phyloP scores from a whole-genome alignment of 2,329 filamentous ascomycete genomes.

The Plenodomus biglobosus region DNA sequence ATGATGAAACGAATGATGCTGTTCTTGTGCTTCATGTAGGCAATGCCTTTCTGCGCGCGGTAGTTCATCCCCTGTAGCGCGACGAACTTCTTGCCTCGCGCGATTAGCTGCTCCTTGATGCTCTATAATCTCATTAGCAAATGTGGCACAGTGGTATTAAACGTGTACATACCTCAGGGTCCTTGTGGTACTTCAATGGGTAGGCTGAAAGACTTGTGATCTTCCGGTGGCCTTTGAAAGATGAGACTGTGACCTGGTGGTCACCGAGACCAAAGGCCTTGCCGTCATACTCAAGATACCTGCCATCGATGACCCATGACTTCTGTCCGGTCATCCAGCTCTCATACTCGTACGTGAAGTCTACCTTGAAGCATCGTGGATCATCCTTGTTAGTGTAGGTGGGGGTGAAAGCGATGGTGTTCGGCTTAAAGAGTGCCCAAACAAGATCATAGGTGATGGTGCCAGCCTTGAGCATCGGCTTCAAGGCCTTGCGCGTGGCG shows the following conservation, averaged over 20 bases:
- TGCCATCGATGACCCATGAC: slow-evolving; percentile 74
- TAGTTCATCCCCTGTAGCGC: slow-evolving; percentile 80
- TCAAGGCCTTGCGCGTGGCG: slow-evolving; percentile 74
- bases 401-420: slow-evolving; percentile 72
- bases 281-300: slow-evolving; percentile 85
- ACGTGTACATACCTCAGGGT: slow-evolving; percentile 53
- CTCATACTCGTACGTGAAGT: slow-evolving; percentile 69
- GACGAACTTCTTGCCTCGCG: slow-evolving; percentile 83
- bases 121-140: slow-evolving; percentile 32
- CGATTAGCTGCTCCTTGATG: slow-evolving; percentile 67
- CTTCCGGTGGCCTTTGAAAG: slow-evolving; percentile 79
- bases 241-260: slow-evolving; percentile 67
- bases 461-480: slow-evolving; percentile 77
- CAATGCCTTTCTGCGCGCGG: slow-evolving; percentile 78
- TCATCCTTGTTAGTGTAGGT: slow-evolving; percentile 78
- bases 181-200: slow-evolving; percentile 77
- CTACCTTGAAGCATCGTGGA: slow-evolving; percentile 79
- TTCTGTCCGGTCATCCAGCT: slow-evolving; percentile 67
- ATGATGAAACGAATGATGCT: slow-evolving; percentile 77
- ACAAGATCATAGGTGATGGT: slow-evolving; percentile 86
- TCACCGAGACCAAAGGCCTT: slow-evolving; percentile 78
- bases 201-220: slow-evolving; percentile 78
- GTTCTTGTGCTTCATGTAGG: slow-evolving; percentile 80
- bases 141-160: neutral
- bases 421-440: slow-evolving; percentile 88